Evolutionary conservation across 345 rosid genomes (phyloP), one percentile per base, ranked within the genome.

Genomic region (Cardiospermum halicacabum): DNA sequence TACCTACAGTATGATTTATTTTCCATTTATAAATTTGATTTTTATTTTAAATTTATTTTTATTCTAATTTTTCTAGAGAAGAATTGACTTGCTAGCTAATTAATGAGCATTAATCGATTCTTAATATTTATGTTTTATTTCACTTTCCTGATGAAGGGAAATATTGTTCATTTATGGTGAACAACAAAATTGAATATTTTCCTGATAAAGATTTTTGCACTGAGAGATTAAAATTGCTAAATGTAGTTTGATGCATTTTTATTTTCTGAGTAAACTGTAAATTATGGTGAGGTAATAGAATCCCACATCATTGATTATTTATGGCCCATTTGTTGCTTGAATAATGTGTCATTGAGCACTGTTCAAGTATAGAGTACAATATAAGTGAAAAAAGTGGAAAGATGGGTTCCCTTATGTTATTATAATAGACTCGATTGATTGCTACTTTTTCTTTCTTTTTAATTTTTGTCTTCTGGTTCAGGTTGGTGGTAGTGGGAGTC

Each of bases 401-500:
- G 37, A 37, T 32, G 36, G 71, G 71, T 48, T 68, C 18, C 25
- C 53, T 64, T 47, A 53, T 67, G 56, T 53, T 77, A 26, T 34
- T 51, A 57, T 60, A 39, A 40, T 62, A 58, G 67, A 45, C 62
- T 66, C 54, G 36, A 68, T 67, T 69, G 74, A 72, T 64, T 62
- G 76, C 69, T 34, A 74, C 75, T 47, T 62, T 75, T 74, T 53
- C 30, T 67, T 69, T 8, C 37, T 30, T 62, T 60, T 76, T 63
- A 37, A 57, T 69, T 56, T 71, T 58, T 58, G 27, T 67, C 31
- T 34, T 67, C 74, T 59, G 69, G 68, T 47, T 81, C 45, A 68
- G 88, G 87, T 92, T 84, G 96, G 87, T 92, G 77, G 84, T 87
- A 84, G 95, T 87, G 98, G 89, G 71, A 84, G 85, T 85, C 62